Conservation (phyloP, 1,284 basidiomycete genomes). For the Ceratorhiza oryzae-sativae region DNA sequence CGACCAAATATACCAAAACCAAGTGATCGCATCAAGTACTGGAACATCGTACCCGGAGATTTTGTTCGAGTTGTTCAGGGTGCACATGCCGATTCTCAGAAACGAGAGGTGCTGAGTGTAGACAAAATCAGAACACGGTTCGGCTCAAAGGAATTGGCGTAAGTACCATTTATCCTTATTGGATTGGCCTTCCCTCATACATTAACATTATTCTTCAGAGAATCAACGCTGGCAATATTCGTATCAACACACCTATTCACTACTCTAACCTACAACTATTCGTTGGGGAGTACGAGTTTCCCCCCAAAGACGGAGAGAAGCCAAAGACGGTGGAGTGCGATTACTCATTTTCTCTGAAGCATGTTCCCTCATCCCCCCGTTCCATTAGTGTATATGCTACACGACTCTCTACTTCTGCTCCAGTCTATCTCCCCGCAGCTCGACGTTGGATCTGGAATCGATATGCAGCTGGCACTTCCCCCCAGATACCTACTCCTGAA, state of each 20-base stretch:
- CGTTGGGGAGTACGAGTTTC: constrained; percentile 69
- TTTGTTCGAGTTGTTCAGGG: constrained; percentile 69
- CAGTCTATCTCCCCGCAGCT: constrained; percentile 62
- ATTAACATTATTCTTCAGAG: not conserved
- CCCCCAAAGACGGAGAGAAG: constrained; percentile 56
- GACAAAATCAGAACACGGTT: constrained; percentile 76
- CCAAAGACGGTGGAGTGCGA: constrained; percentile 59
- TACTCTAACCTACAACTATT: constrained; percentile 80
- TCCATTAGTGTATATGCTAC: constrained; percentile 71
- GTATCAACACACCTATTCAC: constrained; percentile 56
- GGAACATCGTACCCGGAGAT: constrained; percentile 87
- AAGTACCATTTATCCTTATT: constrained; percentile 14
- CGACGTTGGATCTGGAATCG: constrained; percentile 69
- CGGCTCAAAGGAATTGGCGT: constrained; percentile 62
- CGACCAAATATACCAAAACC: constrained; percentile 48
- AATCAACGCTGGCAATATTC: not conserved
- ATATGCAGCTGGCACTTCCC: constrained; percentile 68
- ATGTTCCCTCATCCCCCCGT: not conserved
- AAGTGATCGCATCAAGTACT: constrained; percentile 77
- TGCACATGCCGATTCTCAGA: constrained; percentile 37
- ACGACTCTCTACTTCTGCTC: constrained; percentile 66
- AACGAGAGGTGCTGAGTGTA: constrained; percentile 71
- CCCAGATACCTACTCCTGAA: constrained; percentile 56
- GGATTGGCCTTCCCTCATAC: not conserved
- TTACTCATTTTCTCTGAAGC: not conserved